These are phyloP conservation scores for Pythium phragmitis DNA, from an alignment of 352 stramenopile genomes.

Conservation along the genomic window DNA sequence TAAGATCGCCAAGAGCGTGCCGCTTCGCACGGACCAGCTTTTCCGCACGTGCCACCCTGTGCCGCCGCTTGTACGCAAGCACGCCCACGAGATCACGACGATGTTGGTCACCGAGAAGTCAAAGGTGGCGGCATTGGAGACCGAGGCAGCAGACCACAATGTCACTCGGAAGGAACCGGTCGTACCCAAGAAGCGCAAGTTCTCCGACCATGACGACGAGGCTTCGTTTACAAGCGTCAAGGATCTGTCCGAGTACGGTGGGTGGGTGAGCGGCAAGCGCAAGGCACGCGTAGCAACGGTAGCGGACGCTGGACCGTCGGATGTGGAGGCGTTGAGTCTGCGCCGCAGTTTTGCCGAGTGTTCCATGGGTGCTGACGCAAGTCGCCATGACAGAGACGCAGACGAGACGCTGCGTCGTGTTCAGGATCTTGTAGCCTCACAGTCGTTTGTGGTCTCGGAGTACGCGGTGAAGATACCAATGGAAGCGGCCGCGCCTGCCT, in stretches of 20 bases:
- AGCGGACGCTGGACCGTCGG: not conserved
- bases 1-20: conserved; percentile 75
- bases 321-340: conserved; percentile 10
- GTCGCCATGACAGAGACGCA: not conserved
- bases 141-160: conserved; percentile 17
- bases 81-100: conserved; percentile 66
- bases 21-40: conserved; percentile 65
- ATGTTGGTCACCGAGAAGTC: conserved; percentile 61
- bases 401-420: conserved; percentile 38
- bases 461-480: conserved; percentile 22
- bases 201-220: conserved; percentile 25
- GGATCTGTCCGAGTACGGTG: conserved; percentile 53
- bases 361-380: not conserved
- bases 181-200: conserved; percentile 31
- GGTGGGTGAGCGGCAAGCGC: conserved; percentile 60
- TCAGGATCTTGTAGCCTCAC: conserved; percentile 53
- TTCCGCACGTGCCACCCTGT: conserved; percentile 79
- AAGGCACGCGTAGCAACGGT: conserved; percentile 24
- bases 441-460: conserved; percentile 56
- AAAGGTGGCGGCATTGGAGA: conserved; percentile 37
- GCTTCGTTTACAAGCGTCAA: conserved; percentile 24
- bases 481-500: conserved; percentile 2
- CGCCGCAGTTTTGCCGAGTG: conserved; percentile 19
- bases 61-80: conserved; percentile 71
- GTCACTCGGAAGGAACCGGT: not conserved